These are phyloP conservation scores for Exobasidium cylindrosporum DNA, from an alignment of 1,284 basidiomycete species.

Conservation along the genomic window DNA sequence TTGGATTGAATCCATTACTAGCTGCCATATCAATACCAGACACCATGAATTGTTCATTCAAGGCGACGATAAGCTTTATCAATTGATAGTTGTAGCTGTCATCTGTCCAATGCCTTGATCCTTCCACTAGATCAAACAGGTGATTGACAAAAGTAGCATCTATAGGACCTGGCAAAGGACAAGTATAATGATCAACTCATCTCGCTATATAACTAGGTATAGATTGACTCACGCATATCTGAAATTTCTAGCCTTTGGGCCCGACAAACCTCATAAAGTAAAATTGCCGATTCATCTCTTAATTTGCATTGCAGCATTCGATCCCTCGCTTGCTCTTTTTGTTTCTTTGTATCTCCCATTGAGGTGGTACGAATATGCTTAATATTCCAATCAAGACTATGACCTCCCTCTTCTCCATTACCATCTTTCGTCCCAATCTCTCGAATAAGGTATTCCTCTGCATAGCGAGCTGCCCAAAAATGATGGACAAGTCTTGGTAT, in stretches of 20 bases:
- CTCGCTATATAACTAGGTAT: background rate
- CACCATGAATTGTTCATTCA: conserved; percentile 99
- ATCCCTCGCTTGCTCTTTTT: conserved; percentile 2
- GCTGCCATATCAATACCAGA: conserved; percentile 56
- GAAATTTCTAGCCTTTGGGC: conserved; percentile 38
- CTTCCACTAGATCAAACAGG: conserved; percentile 89
- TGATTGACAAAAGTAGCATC: conserved; percentile 80
- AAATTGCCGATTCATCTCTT: conserved; percentile 57
- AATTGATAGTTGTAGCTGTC: conserved; percentile 90
- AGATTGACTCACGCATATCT: conserved; percentile 26
- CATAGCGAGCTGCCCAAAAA: conserved; percentile 53
- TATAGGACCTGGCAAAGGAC: conserved; percentile 51
- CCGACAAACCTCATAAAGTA: conserved; percentile 40
- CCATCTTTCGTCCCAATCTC: conserved; percentile 10
- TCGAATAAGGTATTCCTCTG: conserved; percentile 35
- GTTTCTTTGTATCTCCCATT: background rate
- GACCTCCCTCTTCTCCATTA: conserved; percentile 10
- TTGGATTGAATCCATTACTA: conserved; percentile 10
- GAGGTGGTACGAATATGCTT: background rate
- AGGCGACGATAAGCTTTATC: conserved; percentile 81
- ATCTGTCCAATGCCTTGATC: conserved; percentile 80
- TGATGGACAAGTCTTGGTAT: conserved; percentile 49
- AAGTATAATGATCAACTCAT: conserved; percentile 10
- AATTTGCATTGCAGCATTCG: conserved; percentile 30
- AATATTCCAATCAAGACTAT: background rate